phyloP scores from a whole-genome alignment of 1,284 basidiomycete genomes.

The Puccinia hordei region DNA sequence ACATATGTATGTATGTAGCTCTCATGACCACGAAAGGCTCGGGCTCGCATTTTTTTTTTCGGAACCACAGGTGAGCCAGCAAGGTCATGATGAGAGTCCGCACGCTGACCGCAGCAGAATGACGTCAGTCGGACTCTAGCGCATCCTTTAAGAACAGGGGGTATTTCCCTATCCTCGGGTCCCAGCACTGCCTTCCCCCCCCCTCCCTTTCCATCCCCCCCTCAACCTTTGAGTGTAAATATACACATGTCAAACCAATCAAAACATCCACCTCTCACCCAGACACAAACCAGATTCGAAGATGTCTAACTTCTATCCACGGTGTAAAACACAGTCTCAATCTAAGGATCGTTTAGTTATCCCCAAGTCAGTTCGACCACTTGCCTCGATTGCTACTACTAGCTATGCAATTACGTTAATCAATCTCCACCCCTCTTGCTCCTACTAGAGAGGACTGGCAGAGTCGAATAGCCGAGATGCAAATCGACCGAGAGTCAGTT shows the following conservation, averaged over 20 bases:
- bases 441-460: conserved; percentile 44
- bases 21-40: too few species aligned
- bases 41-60: too few species aligned
- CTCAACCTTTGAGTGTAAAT: too few species aligned
- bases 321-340: background rate
- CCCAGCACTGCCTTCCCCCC: too few species aligned
- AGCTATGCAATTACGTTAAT: background rate
- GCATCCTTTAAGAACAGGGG: background rate
- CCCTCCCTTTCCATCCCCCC: too few species aligned
- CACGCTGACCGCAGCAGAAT: background rate
- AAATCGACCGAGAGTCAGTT: conserved; percentile 46
- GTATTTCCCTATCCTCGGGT: background rate
- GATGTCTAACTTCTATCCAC: background rate
- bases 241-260: too few species aligned
- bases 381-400: background rate
- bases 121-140: background rate
- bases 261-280: too few species aligned
- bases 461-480: conserved; percentile 33
- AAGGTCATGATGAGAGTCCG: background rate
- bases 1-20: too few species aligned
- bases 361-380: conserved; percentile 1
- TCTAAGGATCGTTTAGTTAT: background rate
- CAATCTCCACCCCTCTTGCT: background rate
- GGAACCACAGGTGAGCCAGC: conserved; percentile 7
- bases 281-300: background rate